These are phyloP conservation scores for Pyrenula aspistea DNA, from an alignment of 495 filamentous ascomycete species.

Conservation along the genomic window DNA sequence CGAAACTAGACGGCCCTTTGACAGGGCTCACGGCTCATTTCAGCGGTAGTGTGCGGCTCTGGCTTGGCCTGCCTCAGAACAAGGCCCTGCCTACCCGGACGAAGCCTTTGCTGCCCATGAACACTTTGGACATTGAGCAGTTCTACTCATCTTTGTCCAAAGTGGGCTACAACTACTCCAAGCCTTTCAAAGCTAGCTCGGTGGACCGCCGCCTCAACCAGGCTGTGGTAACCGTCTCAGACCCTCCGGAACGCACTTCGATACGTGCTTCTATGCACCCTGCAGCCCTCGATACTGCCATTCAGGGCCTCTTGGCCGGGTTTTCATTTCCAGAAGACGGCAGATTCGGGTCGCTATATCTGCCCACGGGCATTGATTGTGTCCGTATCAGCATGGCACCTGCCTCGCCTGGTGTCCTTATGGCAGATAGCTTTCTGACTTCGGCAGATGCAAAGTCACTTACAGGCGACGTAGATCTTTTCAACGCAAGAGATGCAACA, in stretches of 20 bases:
- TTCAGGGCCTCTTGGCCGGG: constrained; percentile 9
- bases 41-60: neutral
- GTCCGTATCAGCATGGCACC: neutral
- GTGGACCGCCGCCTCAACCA: neutral
- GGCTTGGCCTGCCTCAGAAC: neutral
- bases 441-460: neutral
- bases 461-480: neutral
- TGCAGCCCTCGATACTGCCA: constrained; percentile 27
- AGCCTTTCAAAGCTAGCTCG: neutral
- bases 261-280: constrained; percentile 30
- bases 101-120: constrained; percentile 6
- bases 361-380: neutral
- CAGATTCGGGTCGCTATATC: neutral
- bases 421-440: neutral
- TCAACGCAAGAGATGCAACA: neutral
- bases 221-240: neutral
- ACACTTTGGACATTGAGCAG: neutral
- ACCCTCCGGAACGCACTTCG: constrained; percentile 11
- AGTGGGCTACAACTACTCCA: neutral
- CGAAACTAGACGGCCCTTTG: too few relatives aligned
- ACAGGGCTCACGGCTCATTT: neutral
- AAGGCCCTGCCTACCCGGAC: neutral
- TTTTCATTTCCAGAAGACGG: neutral
- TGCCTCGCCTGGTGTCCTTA: neutral
- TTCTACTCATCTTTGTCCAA: neutral